Conservation (phyloP, 345 rosid species). For the Viola odorata region DNA sequence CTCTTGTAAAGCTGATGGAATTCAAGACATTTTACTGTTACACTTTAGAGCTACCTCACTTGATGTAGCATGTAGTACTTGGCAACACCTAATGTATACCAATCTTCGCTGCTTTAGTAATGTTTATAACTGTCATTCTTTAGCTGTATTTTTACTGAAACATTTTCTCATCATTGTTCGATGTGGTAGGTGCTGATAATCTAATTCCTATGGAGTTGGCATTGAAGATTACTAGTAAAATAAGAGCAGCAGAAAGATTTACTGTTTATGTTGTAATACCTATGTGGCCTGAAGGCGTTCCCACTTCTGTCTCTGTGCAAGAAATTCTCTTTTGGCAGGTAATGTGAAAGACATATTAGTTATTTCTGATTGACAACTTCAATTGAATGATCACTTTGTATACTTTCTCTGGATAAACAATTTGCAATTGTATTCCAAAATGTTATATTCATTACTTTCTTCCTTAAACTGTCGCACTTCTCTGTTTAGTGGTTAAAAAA, state of each 20-base stretch:
- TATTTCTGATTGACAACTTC: too few species aligned
- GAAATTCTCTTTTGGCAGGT: slow-evolving; percentile 95
- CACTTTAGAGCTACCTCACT: too few species aligned
- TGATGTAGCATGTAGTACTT: too few species aligned
- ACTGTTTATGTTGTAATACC: slow-evolving; percentile 73
- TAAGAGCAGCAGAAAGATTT: slow-evolving; percentile 68
- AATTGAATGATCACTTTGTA: too few species aligned
- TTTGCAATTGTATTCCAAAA: too few species aligned
- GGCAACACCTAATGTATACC: too few species aligned
- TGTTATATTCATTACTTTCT: too few species aligned
- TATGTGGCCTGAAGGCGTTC: slow-evolving; percentile 91
- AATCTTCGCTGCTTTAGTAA: background rate
- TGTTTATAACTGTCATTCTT: background rate
- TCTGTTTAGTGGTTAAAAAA: too few species aligned
- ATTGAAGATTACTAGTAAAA: slow-evolving; percentile 65
- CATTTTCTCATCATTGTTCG: slow-evolving; percentile 1
- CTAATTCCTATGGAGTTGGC: slow-evolving; percentile 86
- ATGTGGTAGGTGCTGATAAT: slow-evolving; percentile 74
- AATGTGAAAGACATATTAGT: background rate
- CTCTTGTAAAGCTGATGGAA: background rate
- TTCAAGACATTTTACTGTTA: background rate
- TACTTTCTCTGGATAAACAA: too few species aligned
- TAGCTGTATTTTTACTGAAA: background rate
- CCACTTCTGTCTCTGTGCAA: slow-evolving; percentile 66
- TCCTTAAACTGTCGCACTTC: too few species aligned